phyloP scores from a whole-genome alignment of 148 eudicot genomes.

The Pouteria glomerata region DNA sequence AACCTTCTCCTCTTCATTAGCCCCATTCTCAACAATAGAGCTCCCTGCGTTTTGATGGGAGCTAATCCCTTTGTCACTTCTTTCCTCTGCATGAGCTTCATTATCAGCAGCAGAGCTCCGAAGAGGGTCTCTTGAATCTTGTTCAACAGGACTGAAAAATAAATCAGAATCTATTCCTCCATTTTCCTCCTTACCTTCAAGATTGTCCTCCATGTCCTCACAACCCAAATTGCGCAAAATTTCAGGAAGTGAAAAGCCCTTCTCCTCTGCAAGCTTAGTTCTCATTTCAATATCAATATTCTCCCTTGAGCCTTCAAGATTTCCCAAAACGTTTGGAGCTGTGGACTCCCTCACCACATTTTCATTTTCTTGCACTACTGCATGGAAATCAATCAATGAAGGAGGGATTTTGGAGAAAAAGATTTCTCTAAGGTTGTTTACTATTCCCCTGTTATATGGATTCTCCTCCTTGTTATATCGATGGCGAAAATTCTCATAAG shows the following conservation, averaged over 20 bases:
- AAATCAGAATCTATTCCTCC: conserved; percentile 35
- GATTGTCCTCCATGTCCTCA: conserved; percentile 53
- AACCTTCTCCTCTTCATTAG: conserved; percentile 24
- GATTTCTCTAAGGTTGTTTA: conserved; percentile 53
- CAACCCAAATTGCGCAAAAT: conserved; percentile 68
- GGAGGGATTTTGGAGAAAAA: conserved; percentile 59
- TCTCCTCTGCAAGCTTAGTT: conserved; percentile 30
- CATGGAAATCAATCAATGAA: conserved; percentile 62
- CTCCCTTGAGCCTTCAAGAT: conserved; percentile 52
- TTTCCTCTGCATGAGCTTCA: conserved; percentile 30
- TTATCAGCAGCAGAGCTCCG: conserved; percentile 40
- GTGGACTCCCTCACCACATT: conserved; percentile 23
- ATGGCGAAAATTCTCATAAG: conserved; percentile 88
- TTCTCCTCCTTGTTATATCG: conserved; percentile 80
- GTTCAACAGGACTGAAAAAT: conserved; percentile 29
- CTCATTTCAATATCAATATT: conserved; percentile 78
- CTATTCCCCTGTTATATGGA: conserved; percentile 58
- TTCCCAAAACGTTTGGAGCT: conserved; percentile 26
- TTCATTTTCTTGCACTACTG: conserved; percentile 44
- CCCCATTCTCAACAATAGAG: conserved; percentile 29
- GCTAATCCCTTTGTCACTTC: conserved; percentile 25
- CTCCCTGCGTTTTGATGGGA: conserved; percentile 12
- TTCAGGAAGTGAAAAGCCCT: conserved; percentile 62
- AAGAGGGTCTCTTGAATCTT: conserved; percentile 22
- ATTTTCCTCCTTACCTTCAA: conserved; percentile 37